phyloP scores from a whole-genome alignment of 2,329 filamentous ascomycete species.

The Colletotrichum horii region DNA sequence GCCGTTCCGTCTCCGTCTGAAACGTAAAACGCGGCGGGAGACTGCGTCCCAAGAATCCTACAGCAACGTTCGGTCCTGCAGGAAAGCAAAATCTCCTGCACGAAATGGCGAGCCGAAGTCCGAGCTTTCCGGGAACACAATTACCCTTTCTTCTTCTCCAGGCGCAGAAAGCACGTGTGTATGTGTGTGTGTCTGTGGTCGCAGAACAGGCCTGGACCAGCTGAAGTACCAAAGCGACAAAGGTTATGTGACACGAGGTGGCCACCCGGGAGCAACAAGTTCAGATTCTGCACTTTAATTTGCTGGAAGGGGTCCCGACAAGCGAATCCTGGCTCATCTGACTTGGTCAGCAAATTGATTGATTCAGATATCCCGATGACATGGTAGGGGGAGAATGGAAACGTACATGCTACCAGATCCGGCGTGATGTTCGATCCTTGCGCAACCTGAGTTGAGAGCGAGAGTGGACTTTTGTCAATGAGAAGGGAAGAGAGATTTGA shows the following conservation, averaged over 20 bases:
- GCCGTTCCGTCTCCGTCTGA: background rate
- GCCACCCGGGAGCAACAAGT: background rate
- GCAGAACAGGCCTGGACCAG: background rate
- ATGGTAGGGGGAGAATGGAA: background rate
- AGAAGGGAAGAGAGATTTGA: background rate
- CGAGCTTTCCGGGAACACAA: background rate
- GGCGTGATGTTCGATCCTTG: background rate
- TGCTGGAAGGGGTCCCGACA: conserved; percentile 3
- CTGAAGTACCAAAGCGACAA: background rate
- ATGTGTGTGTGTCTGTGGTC: background rate
- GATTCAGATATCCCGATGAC: conserved; percentile 10
- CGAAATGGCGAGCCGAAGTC: background rate
- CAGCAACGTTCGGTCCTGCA: background rate
- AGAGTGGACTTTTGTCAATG: background rate
- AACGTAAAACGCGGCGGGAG: background rate
- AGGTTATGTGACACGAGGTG: background rate
- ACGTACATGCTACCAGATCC: background rate
- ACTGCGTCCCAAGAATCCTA: background rate
- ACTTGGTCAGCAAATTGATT: conserved; percentile 14
- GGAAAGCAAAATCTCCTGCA: background rate
- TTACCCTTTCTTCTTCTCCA: background rate
- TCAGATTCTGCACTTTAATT: conserved; percentile 14
- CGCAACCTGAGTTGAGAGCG: background rate
- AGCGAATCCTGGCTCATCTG: conserved; percentile 17
- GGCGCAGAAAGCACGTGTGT: background rate